Evolutionary conservation across 1,284 basidiomycete genomes (phyloP), one percentile per base, ranked within the genome.

Genomic region (Blastosporella zonata): DNA sequence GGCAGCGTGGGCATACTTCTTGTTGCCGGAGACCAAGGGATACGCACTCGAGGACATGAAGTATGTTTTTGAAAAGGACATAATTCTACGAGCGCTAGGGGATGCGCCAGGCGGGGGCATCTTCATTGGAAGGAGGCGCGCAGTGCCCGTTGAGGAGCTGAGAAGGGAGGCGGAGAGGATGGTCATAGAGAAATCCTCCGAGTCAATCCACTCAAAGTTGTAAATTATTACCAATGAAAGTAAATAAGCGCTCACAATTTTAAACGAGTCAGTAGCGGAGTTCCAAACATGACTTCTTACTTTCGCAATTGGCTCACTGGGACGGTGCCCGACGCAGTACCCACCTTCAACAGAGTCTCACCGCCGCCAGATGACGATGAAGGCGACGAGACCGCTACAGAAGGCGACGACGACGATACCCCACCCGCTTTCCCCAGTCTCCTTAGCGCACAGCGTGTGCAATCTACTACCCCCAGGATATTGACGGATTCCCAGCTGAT

Each of bases 401-500:
- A 82, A 56, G 75, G 77, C 36, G 79, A 84, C 52, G 77, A 84
- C 52, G 77, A 84, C 52, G 87, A 93, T 59, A 63, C 66, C 2
- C 85, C 92, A 1, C 93, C 94, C 2, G 81, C 84, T 0, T 97
- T 97, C 65, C 95, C 94, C 4, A 79, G 84, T 20, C 71, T 82
- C 3, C 77, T 83, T 63, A 94, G 92, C 48, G 84, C 85, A 12
- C 94, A 97, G 62, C 84, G 93, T n/a, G 69, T 72, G 20, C 59
- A 61, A 36, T 49, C 62, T 7, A 55, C 72, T 8, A 55, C 72
- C 28, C 77, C 77, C 12, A 67, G 55, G 9, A 70, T 81, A 49
- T 66, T 84, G 40, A 75, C 67, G 2, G 81, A 87, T 60, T 65
- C 78, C 12, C 65, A 72, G 44, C 64, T 78, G 43, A 89, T 90